Evolutionary conservation across 2,329 filamentous ascomycete genomes (phyloP).

Genomic region (Fusarium sp.): DNA sequence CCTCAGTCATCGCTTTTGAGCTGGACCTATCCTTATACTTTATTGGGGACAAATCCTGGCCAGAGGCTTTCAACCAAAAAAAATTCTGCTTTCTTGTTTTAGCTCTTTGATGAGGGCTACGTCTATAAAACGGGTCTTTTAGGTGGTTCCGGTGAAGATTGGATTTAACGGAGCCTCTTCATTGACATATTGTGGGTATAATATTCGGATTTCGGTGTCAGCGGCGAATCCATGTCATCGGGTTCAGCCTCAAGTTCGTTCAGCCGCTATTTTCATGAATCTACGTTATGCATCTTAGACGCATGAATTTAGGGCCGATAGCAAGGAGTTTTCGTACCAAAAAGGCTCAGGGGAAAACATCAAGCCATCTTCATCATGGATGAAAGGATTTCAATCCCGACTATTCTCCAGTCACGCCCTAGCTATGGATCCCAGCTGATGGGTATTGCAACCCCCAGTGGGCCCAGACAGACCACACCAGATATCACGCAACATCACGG

Average conservation of each 20-base stretch:
- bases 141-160: slow-evolving; percentile 4
- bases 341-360: neutral
- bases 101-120: slow-evolving; percentile 22
- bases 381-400: slow-evolving; percentile 26
- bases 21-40: neutral
- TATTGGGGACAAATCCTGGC: no score
- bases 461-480: slow-evolving; percentile 23
- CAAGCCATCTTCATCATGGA: slow-evolving; percentile 9
- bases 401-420: slow-evolving; percentile 35
- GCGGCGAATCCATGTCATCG: slow-evolving; percentile 3
- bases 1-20: neutral
- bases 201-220: slow-evolving; percentile 19
- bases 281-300: neutral
- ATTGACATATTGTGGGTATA: neutral
- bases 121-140: slow-evolving; percentile 21
- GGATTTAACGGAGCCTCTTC: slow-evolving; percentile 12
- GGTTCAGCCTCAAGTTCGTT: slow-evolving; percentile 26
- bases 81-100: neutral
- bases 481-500: slow-evolving; percentile 27
- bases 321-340: neutral
- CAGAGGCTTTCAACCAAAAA: neutral
- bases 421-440: slow-evolving; percentile 17
- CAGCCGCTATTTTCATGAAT: slow-evolving; percentile 15
- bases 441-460: slow-evolving; percentile 22
- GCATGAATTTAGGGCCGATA: slow-evolving; percentile 8